Evolutionary conservation across 305 asterid genomes (phyloP), one percentile per base, ranked within the genome.

Genomic region (Fraxinus floribunda): DNA sequence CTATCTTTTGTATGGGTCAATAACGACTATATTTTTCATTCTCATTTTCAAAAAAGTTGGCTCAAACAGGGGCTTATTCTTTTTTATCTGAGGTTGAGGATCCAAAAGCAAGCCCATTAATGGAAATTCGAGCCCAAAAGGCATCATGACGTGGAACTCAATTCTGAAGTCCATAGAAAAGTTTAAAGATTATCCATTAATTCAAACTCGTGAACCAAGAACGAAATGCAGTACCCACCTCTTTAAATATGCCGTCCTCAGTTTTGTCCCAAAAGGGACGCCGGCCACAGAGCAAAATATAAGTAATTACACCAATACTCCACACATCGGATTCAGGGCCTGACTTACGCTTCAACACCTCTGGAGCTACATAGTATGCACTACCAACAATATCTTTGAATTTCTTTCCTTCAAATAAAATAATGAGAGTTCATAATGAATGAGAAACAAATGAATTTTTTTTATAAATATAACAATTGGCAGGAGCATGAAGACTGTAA

Each of bases 211-310:
- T 16, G 49, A 74, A 24, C 29, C 22, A 35, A 66, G 76, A 79
- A 41, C 41, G 39, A 62, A 39, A 46, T 71, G 16, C 18, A 55
- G 60, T 26, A 75, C 88, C 80, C 70, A 94, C 99, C 99, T 95
- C 97, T 88, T 93, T 93, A 85, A 93, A 93, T 81, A 93, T 91
- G 78, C 97, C 97, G 84, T 93, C 97, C 89, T 93, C 97, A 1
- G 97, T 93, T 89, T 87, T 95, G 88, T 94, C 97, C 99, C 99
- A 95, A 88, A 95, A 95, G 49, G 99, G 99, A 70, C 98, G 92
- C 55, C 99, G 90, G 32, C 99, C 97, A 64, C 97, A 92, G 24
- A 93, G 93, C 89, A 93, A 86, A 86, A 93, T 93, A 86, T 93
- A 93, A 24, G 97, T 93, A 41, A 93, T 93, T 15, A 93, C 97